phyloP scores from a whole-genome alignment of 2,329 filamentous ascomycete species.

The Colletotrichum plurivorum region DNA sequence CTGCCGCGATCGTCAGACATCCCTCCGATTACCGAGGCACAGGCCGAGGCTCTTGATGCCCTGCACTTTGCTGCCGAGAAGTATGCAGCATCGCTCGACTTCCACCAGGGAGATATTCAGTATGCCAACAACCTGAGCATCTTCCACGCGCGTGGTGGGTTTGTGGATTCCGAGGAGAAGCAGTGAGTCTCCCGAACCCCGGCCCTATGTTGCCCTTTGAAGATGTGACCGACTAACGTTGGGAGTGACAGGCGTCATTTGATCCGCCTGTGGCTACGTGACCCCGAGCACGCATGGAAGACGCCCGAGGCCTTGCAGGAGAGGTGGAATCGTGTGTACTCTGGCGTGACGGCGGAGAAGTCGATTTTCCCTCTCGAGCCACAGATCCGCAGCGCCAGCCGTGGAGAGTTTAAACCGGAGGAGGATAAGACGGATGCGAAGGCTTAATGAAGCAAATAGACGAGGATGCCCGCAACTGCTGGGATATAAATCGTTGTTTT shows the following conservation, averaged over 20 bases:
- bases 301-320: slow-evolving; percentile 59
- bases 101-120: slow-evolving; percentile 67
- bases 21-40: slow-evolving; percentile 68
- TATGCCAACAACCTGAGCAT: slow-evolving; percentile 69
- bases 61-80: slow-evolving; percentile 65
- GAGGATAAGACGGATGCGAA: slow-evolving; percentile 1
- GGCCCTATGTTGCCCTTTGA: slow-evolving; percentile 41
- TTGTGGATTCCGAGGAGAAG: slow-evolving; percentile 59
- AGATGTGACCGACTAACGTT: slow-evolving; percentile 45
- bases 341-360: slow-evolving; percentile 63
- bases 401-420: slow-evolving; percentile 25
- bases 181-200: slow-evolving; percentile 51
- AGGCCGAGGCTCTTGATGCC: slow-evolving; percentile 67
- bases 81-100: slow-evolving; percentile 59
- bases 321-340: slow-evolving; percentile 68
- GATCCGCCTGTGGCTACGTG: slow-evolving; percentile 64
- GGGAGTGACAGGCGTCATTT: slow-evolving; percentile 59
- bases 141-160: slow-evolving; percentile 67
- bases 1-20: slow-evolving; percentile 67
- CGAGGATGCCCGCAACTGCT: too few relatives aligned
- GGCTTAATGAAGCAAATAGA: not conserved
- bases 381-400: slow-evolving; percentile 45
- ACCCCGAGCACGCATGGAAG: slow-evolving; percentile 64
- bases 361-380: slow-evolving; percentile 71
- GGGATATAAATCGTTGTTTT: too few relatives aligned